Percentiles rank a stretch among this genome's conserved stretches.
Evolutionary conservation across 2,329 filamentous ascomycete genomes (phyloP).

Genomic region (Cordyceps militaris): DNA sequence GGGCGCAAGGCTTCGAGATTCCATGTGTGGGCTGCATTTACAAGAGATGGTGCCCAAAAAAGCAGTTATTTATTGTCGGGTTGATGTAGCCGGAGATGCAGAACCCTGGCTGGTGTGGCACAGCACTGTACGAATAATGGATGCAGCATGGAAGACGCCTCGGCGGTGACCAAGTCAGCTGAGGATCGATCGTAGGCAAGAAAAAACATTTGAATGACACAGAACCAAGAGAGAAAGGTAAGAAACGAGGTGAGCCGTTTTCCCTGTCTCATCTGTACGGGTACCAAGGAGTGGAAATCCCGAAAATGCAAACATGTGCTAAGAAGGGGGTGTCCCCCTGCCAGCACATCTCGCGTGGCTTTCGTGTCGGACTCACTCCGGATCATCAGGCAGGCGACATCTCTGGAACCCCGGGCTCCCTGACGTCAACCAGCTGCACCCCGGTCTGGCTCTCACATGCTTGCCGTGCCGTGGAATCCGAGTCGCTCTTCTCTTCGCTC

Average conservation of each 20-base stretch:
- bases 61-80: not conserved
- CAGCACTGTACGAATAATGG: too few species aligned
- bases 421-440: not conserved
- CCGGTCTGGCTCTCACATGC: slow-evolving; percentile 7
- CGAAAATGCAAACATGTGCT: too few species aligned
- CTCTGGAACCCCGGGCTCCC: not conserved
- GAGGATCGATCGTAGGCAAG: too few species aligned
- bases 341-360: not conserved
- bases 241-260: too few species aligned
- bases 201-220: too few species aligned
- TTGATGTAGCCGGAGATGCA: slow-evolving; percentile 1
- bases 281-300: too few species aligned
- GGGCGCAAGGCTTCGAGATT: not conserved
- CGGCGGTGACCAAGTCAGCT: too few species aligned
- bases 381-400: not conserved
- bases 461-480: not conserved
- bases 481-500: not conserved
- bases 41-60: not conserved
- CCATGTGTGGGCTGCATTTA: not conserved
- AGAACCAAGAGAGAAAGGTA: too few species aligned
- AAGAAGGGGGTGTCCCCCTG: not conserved
- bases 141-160: too few species aligned
- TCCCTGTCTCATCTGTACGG: too few species aligned
- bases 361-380: not conserved
- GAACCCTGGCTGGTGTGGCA: not conserved